Conservation (phyloP, 1,284 basidiomycete genomes). For the Apiotrichum laibachii region DNA sequence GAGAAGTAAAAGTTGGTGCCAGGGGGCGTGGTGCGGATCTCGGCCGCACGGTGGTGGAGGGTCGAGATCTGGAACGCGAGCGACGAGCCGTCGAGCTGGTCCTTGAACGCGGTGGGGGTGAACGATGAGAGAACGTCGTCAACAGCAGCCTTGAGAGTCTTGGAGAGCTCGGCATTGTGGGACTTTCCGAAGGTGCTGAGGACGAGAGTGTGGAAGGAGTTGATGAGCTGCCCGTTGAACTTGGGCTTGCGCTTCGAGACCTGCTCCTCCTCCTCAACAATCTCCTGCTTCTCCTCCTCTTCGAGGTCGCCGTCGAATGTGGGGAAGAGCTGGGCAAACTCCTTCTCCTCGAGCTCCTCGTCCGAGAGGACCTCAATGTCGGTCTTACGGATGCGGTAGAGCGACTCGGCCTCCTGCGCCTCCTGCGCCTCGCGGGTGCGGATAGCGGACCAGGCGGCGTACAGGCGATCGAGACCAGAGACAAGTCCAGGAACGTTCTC, state of each 20-base stretch:
- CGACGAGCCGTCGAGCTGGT: slow-evolving; percentile 34
- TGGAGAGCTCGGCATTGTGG: neutral
- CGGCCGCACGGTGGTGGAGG: slow-evolving; percentile 37
- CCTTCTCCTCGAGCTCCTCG: slow-evolving; percentile 71
- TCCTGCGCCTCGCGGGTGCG: slow-evolving; percentile 66
- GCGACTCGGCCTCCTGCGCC: slow-evolving; percentile 64
- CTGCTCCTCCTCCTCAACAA: slow-evolving; percentile 15
- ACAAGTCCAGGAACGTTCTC: slow-evolving; percentile 49
- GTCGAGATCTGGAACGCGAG: slow-evolving; percentile 37
- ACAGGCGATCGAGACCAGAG: slow-evolving; percentile 66
- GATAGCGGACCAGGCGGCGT: slow-evolving; percentile 79
- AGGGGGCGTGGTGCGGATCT: slow-evolving; percentile 46
- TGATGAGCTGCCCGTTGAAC: slow-evolving; percentile 26
- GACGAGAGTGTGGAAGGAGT: slow-evolving; percentile 34
- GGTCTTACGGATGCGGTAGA: slow-evolving; percentile 71
- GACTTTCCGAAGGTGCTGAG: slow-evolving; percentile 20
- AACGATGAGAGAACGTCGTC: slow-evolving; percentile 30
- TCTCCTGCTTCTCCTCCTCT: slow-evolving; percentile 14
- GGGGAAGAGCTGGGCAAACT: slow-evolving; percentile 80
- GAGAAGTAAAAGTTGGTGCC: slow-evolving; percentile 77
- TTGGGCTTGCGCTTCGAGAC: slow-evolving; percentile 18
- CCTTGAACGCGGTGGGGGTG: slow-evolving; percentile 24
- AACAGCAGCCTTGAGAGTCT: slow-evolving; percentile 23
- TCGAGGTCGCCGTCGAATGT: slow-evolving; percentile 64
- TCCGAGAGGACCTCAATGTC: slow-evolving; percentile 65